Base-by-base conservation (phyloP, 805 yeast genomes). In the Starmerella tilneyi region DNA sequence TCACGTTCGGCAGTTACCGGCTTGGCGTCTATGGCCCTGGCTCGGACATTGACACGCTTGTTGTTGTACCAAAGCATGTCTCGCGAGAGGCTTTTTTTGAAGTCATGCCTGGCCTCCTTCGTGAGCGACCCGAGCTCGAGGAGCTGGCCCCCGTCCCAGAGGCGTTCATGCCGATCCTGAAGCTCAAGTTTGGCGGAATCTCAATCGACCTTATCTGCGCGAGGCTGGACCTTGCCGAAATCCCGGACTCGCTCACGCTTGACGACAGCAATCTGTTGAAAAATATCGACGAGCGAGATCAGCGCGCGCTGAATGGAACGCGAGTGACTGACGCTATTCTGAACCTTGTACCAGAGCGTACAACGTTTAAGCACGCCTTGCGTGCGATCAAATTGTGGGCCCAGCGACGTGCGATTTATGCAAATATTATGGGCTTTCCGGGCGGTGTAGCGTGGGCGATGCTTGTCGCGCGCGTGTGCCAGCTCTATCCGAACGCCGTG, bases 381-480 rank as follows among this genome's bases (percentile, higher is more conserved):
- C 70, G 98, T 52, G 88, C 94, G 13, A 83, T 92, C 52, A 92
- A 92, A 63, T 70, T 92, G 58, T 92, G 98, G 98, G 98, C 98
- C 0, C 89, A 86, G 60, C 76, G 86, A 57, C 73, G 97, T 41
- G 97, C 96, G 0, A 76, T 92, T 13, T 92, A 92, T 64, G 96
- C 84, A 6, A 92, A 92, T 59, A 81, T 92, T 36, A 84, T 81
- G 72, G 98, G 98, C 0, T 92, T 89, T 64, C 98, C 97, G 1
- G 98, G 98, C 58, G 98, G 98, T 63, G 98, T 92, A 40, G 98
- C 98, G 1, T 92, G 98, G 98, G 98, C 98, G 0, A 92, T 92
- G 96, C 64, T 92, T 32, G 96, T 88, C n/a, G 98, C 97, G 1
- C 73, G 98, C 56, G 85, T 92, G 23, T 92, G 98, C 63, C 98